Evolutionary conservation across 345 rosid species (phyloP), one percentile per base, ranked within the genome.

Genomic region (Ricinus communis): DNA sequence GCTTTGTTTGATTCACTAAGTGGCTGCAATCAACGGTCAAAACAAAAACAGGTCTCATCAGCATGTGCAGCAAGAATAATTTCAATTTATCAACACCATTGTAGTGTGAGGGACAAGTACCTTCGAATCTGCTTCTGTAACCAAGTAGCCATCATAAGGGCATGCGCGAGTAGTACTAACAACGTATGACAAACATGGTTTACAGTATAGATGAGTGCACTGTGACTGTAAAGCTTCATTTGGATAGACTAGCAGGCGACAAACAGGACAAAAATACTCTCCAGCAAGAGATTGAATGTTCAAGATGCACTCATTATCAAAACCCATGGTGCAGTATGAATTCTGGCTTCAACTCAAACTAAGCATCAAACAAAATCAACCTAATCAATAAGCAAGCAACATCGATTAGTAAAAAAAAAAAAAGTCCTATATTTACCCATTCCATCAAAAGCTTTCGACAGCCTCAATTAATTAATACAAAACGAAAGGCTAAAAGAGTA

Each of bases 61-160:
- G 78, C 50, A 49, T 65, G 52, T 31, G 63, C 70, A 55, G 13
- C 1, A 28, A 70, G 12, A 41, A 12, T 19, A 49, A 5, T 38
- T 5, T 16, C 33, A 51, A 15, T 28, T 62, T 3, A 45, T 36
- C 56, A 49, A 31, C 15, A 46, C 28, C 33, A 69, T 46, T 16
- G 33, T n/a, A 22, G 30, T 27, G 57, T 11, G 5, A 13, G 21
- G 65, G 11, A 65, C 30, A 58, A 33, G 14, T 72, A 87, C 97
- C 93, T 90, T 86, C 50, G 97, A 82, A 90, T 92, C 90, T 2
- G 92, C 81, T 82, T 92, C 92, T 4, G 90, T 90, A 65, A 92
- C 97, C 33, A 92, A 76, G 71, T 81, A 90, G 47, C 92, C 92
- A 74, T 92, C 97, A 66, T 87, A 88, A 52, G 96, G 97, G 50